Conservation (phyloP, 495 filamentous ascomycete species). For the Lichina pygmaea region DNA sequence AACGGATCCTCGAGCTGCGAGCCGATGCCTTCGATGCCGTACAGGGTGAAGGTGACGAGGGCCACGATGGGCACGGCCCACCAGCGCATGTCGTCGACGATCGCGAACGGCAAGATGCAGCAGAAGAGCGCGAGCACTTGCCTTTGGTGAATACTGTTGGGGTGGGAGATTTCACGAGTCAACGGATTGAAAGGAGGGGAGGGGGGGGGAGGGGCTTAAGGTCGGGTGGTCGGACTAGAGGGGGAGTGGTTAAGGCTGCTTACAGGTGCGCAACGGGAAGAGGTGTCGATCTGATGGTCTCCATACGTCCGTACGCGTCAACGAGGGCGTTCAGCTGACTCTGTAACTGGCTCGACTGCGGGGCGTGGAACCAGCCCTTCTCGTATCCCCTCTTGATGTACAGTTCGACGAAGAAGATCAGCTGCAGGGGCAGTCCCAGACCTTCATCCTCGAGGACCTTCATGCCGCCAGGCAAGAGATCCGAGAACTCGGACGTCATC, state of each 20-base stretch:
- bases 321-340: conserved; percentile 31
- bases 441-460: conserved; percentile 35
- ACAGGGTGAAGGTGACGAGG: conserved; percentile 45
- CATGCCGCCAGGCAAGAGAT: conserved; percentile 29
- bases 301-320: conserved; percentile 44
- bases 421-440: conserved; percentile 34
- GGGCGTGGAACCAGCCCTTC: conserved; percentile 30
- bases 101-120: conserved; percentile 45
- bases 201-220: conserved; percentile 2
- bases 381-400: conserved; percentile 38
- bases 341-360: conserved; percentile 33
- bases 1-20: conserved; percentile 53
- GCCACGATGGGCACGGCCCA: conserved; percentile 40
- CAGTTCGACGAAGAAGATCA: conserved; percentile 39
- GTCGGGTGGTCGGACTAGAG: conserved; percentile 51
- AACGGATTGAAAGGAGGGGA: neutral
- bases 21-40: conserved; percentile 50
- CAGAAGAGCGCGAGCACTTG: conserved; percentile 49
- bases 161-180: neutral
- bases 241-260: conserved; percentile 21
- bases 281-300: conserved; percentile 44
- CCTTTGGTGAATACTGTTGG: conserved; percentile 36
- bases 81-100: conserved; percentile 44
- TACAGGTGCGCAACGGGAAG: conserved; percentile 52
- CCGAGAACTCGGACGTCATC: conserved; percentile 29